phyloP scores from a whole-genome alignment of 106 monocot genomes.

The Dendrobium catenatum region DNA sequence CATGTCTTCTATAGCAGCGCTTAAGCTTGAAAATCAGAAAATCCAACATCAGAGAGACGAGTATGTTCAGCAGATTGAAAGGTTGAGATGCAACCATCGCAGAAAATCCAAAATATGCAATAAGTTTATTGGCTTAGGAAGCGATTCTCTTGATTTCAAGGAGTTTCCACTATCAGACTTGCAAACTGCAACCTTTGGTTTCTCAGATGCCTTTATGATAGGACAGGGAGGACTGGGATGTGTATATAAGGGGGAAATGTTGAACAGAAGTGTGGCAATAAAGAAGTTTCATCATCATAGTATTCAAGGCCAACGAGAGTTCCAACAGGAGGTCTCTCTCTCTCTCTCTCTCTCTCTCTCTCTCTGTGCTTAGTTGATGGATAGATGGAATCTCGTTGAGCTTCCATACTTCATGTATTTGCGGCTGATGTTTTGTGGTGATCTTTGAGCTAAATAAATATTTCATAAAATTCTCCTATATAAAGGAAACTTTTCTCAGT shows the following conservation, averaged over 20 bases:
- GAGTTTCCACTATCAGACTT: slow-evolving; percentile 67
- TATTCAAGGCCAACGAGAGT: slow-evolving; percentile 41
- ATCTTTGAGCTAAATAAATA: too few relatives aligned
- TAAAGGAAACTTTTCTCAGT: too few relatives aligned
- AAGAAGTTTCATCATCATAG: slow-evolving; percentile 50
- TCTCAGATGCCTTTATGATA: slow-evolving; percentile 78
- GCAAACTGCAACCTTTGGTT: slow-evolving; percentile 66
- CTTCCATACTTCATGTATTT: background rate
- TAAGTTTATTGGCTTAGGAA: slow-evolving; percentile 14
- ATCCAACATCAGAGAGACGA: slow-evolving; percentile 15
- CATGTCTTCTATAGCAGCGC: slow-evolving; percentile 32
- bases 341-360: background rate
- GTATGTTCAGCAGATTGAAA: slow-evolving; percentile 11
- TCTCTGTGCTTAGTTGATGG: too few relatives aligned
- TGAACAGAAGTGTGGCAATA: slow-evolving; percentile 55
- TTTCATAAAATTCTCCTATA: too few relatives aligned
- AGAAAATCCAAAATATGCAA: slow-evolving; percentile 14
- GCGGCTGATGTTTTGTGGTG: background rate
- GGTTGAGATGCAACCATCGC: slow-evolving; percentile 4
- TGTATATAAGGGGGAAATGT: slow-evolving; percentile 76
- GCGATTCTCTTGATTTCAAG: slow-evolving; percentile 25
- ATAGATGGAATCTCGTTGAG: too few relatives aligned
- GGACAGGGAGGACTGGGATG: slow-evolving; percentile 42
- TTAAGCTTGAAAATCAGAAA: slow-evolving; percentile 29
- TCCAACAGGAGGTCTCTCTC: slow-evolving; percentile 53